Evolutionary conservation across 148 eudicot genomes (phyloP), one percentile per base, ranked within the genome.

Genomic region (Arbutus unedo): DNA sequence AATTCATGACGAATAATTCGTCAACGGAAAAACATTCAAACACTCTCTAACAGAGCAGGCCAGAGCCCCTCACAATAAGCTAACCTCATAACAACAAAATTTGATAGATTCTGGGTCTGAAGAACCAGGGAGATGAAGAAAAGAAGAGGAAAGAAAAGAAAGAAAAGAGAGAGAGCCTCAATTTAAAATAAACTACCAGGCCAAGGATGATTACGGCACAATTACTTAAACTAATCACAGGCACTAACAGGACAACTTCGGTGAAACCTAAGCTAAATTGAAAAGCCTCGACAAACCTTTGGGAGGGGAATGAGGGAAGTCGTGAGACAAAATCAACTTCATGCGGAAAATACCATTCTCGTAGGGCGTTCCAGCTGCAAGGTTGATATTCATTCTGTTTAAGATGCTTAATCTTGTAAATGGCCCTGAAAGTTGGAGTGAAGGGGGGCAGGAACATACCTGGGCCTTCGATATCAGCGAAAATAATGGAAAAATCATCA

Each of bases 311-410:
- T 91, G 94, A 6, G 99, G 99, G 84, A 96, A 96, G 87, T 96
- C 99, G 81, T 88, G 92, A 16, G 98, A 93, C 66, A 96, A 81
- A 67, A 93, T 91, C 93, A 96, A 88, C 87, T 93, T 96, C 99
- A 96, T 94, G 85, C 95, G 96, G 74, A 96, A 96, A 83, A 96
- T 86, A 19, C 99, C 99, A 87, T 90, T 94, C 83, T 94, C 99
- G 45, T 96, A 96, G 6, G 99, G 99, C 49, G 98, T 96, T 73
- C 97, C 99, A 87, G 98, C 98, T 96, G 95, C 97, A 94, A 73
- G 68, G 43, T 79, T 57, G 53, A 84, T 44, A 48, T 77, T 50
- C 78, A 59, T 31, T 82, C 59, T 88, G 76, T 71, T 60, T 76
- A 44, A 81, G 10, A 81, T 4, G 62, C 50, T 13, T 25, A 4